Evolutionary conservation across 1,284 basidiomycete genomes (phyloP).

Genomic region (Microbotryum lychnidis-dioicae): DNA sequence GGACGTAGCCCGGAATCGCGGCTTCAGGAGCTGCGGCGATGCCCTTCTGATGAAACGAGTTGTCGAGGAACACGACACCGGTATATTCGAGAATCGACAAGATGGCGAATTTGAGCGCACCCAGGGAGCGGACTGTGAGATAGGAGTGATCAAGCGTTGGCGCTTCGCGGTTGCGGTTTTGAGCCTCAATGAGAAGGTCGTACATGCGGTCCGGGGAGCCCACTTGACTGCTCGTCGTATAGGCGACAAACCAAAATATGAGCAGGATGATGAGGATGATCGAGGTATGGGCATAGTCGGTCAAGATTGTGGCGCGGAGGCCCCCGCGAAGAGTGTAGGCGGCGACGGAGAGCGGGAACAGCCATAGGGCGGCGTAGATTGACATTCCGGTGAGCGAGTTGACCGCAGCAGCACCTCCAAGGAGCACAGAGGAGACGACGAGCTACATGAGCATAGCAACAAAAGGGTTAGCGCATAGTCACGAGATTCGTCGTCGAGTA

Average conservation of each 20-base stretch:
- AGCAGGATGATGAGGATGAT: constrained; percentile 74
- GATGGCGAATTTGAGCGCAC: constrained; percentile 63
- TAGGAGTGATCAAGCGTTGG: constrained; percentile 53
- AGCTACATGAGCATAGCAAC: neutral
- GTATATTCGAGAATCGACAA: constrained; percentile 15
- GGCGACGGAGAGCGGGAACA: constrained; percentile 56
- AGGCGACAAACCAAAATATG: constrained; percentile 59
- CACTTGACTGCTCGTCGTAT: constrained; percentile 57
- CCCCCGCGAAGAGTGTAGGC: constrained; percentile 39
- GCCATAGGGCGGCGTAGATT: constrained; percentile 68
- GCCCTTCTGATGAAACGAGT: constrained; percentile 42
- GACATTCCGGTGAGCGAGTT: constrained; percentile 71
- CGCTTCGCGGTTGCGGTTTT: constrained; percentile 47
- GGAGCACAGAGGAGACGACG: constrained; percentile 20
- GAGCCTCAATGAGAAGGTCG: constrained; percentile 38
- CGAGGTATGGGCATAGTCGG: constrained; percentile 47
- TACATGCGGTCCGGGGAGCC: constrained; percentile 45
- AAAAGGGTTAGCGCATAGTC: neutral
- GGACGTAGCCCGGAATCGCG: constrained; percentile 37
- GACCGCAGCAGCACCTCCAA: constrained; percentile 68
- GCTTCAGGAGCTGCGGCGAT: constrained; percentile 36
- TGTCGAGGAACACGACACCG: constrained; percentile 54
- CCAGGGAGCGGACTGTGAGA: constrained; percentile 67
- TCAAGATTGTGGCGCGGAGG: constrained; percentile 50
- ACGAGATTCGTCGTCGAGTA: constrained; percentile 5